Evolutionary conservation across 164 flowering plant species (phyloP), one percentile per base, ranked within the genome.

Genomic region (Vitis amurensis): DNA sequence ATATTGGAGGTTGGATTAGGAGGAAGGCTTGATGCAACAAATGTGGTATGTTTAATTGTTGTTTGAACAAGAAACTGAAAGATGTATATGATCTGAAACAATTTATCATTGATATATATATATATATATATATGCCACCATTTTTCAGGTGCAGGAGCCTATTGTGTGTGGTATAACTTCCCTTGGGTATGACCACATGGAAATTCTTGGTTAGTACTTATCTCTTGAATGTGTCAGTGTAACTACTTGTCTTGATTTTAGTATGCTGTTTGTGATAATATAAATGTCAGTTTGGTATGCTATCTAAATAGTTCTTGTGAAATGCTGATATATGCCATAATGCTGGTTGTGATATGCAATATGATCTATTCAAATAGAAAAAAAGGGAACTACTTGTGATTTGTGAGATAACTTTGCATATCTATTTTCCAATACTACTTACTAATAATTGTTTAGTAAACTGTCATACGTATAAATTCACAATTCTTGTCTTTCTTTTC

Each of bases 171-270:
- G 99, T 73, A 79, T 96, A 79, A 66, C 97, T 77, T 90, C 99
- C 63, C 97, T 96, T 65, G 99, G 99, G 65, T 96, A 83, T 85
- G 99, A 93, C 79, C 99, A 96, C 85, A 91, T 93, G 97, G 99
- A 96, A 81, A 91, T 96, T 83, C 94, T 96, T 76, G 99, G 99
- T 96, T 72, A 82, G 98, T 88, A 58, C 68, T 75, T 66, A 19
- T 37, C 59, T 59, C 57, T 50, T 5, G 55, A 16, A 11, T 52
- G 44, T 37, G 44, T 37, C 27, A 23, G 44, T 37, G 44, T 37
- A 37, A 37, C 44, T 37, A 37, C 44, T 37, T 37, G 44, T 37
- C 44, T 37, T 37, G 44, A 37, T 37, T 37, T 37, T 37, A 37
- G 44, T 37, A 6, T 37, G 44, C 7, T 37, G 44, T 37, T 37